These are phyloP conservation scores for Penicillium pulvis DNA, from an alignment of 495 filamentous ascomycete species.

Conservation along the genomic window DNA sequence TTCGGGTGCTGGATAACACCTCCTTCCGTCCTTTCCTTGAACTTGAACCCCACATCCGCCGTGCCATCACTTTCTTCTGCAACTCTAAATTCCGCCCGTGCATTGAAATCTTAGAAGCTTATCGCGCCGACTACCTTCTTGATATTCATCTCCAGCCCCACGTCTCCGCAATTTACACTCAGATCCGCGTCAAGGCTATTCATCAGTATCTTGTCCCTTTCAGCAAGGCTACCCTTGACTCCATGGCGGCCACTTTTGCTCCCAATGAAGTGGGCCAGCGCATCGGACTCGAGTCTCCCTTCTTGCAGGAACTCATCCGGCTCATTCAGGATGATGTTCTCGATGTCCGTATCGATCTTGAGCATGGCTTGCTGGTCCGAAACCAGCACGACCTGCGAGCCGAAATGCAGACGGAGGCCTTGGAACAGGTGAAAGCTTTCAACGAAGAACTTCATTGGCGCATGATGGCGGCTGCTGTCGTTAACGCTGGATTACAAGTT, in stretches of 20 bases:
- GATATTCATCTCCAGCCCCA: constrained; percentile 86
- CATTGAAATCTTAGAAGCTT: constrained; percentile 76
- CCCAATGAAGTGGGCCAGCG: constrained; percentile 40
- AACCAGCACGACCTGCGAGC: constrained; percentile 63
- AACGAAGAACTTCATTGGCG: constrained; percentile 72
- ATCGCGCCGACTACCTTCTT: constrained; percentile 81
- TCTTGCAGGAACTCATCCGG: constrained; percentile 72
- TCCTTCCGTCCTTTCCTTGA: constrained; percentile 87
- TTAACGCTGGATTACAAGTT: constrained; percentile 75
- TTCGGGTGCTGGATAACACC: constrained; percentile 72
- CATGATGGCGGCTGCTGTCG: constrained; percentile 72
- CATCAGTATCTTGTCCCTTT: constrained; percentile 87
- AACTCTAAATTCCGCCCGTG: constrained; percentile 84
- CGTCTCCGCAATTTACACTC: constrained; percentile 64
- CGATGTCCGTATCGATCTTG: constrained; percentile 81
- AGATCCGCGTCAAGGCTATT: constrained; percentile 86
- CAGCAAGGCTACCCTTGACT: constrained; percentile 69
- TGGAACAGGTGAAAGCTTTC: constrained; percentile 69
- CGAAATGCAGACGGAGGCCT: constrained; percentile 65
- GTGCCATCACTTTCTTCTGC: constrained; percentile 85
- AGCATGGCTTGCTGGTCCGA: constrained; percentile 75
- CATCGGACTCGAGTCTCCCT: constrained; percentile 51
- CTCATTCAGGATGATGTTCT: constrained; percentile 75
- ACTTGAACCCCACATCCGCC: constrained; percentile 89
- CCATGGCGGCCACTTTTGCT: constrained; percentile 66